Evolutionary conservation across 2,329 filamentous ascomycete species (phyloP), one percentile per base, ranked within the genome.

Genomic region (Colletotrichum incanum): DNA sequence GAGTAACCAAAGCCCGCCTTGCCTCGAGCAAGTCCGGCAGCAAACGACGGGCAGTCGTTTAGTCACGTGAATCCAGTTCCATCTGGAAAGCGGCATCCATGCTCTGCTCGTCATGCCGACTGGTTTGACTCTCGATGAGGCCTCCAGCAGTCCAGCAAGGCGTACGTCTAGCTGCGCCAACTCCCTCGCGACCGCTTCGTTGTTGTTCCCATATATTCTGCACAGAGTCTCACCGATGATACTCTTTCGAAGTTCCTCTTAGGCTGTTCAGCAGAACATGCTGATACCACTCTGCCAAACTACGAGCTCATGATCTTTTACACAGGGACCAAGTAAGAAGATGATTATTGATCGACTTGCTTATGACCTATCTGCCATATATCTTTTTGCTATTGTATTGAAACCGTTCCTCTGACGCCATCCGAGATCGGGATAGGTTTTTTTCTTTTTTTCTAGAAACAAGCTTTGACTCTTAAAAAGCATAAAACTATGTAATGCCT

Each of bases 191-290:
- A 39, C 63, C 3, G 26, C 34, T 20, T 41, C 63, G 31, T 37
- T n/a, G 20, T 66, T 66, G 6, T 66, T 39, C 52, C 31, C 58
- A 7, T 66, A 66, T 26, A 14, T 66, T 16, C 63, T 39, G 28
- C 43, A 47, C 54, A 58, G 58, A 2, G 28, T 49, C 28, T n/a
- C 58, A 28, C 34, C 52, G 39, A 65, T 43, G 54, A 7, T 5
- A 6, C 34, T n/a, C 26, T 28, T 66, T n/a, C 26, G 28, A 41
- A 26, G 26, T 12, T 58, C 26, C 26, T 6, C 26, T 26, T 12
- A 66, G 63, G 31, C 31, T 34, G 31, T 34, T 34, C 5, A 34
- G 31, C 31, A 34, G 31, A n/a, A n/a, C n/a, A n/a, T n/a, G n/a
- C n/a, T n/a, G n/a, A n/a, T n/a, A n/a, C n/a, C n/a, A n/a, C n/a